Evolutionary conservation across 768 basidiomycete genomes (phyloP).

Genomic region (Phanerochaete sordida): DNA sequence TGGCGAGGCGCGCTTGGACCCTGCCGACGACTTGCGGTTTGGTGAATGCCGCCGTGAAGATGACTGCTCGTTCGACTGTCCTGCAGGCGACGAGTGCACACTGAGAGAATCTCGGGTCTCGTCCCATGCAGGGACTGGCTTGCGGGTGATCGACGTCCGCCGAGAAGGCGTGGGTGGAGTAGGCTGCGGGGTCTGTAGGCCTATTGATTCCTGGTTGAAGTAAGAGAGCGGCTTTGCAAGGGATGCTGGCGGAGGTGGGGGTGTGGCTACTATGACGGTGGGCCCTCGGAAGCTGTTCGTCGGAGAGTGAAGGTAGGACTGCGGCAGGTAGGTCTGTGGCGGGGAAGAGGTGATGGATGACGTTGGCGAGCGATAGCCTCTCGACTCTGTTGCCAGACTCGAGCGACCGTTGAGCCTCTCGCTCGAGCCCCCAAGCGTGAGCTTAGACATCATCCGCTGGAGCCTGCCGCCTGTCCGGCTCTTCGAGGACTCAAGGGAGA

Average conservation of each 20-base stretch:
- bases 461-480: constrained; percentile 48
- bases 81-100: neutral
- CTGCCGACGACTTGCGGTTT: constrained; percentile 1
- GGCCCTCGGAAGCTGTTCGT: constrained; percentile 23
- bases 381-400: constrained; percentile 23
- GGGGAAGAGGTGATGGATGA: constrained; percentile 17
- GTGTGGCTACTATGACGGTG: constrained; percentile 28
- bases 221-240: constrained; percentile 12
- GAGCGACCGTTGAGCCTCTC: constrained; percentile 29
- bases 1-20: constrained; percentile 9
- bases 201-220: constrained; percentile 3
- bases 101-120: neutral
- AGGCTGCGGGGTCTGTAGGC: neutral
- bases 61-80: neutral
- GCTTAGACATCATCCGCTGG: constrained; percentile 80
- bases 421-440: constrained; percentile 42
- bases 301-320: constrained; percentile 16
- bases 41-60: neutral
- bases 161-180: constrained; percentile 6
- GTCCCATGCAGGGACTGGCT: constrained; percentile 21
- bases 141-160: constrained; percentile 18
- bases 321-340: too few species aligned
- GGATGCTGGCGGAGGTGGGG: constrained; percentile 20
- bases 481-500: constrained; percentile 36
- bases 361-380: constrained; percentile 18